Evolutionary conservation across 2,329 filamentous ascomycete species (phyloP).

Genomic region (Metarhizium album): DNA sequence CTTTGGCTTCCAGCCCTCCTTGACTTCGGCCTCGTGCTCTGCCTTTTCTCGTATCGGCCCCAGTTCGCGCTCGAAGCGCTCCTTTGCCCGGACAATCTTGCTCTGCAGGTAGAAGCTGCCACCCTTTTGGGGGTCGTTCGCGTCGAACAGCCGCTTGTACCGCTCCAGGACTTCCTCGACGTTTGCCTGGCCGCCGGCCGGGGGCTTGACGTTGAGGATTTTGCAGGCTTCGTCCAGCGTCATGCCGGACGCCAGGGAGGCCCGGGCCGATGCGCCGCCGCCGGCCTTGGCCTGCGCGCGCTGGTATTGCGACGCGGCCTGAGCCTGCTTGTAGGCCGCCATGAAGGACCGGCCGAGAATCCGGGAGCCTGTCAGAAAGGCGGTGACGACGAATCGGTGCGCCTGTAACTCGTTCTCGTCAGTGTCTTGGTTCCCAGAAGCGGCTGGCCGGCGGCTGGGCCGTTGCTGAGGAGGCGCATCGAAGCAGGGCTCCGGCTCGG

Average conservation of each 20-base stretch:
- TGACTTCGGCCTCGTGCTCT: constrained; percentile 64
- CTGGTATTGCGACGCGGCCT: constrained; percentile 74
- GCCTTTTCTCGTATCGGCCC: constrained; percentile 59
- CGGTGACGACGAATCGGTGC: constrained; percentile 80
- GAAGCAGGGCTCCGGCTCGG: background rate
- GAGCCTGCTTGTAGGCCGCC: constrained; percentile 92
- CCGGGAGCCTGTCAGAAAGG: constrained; percentile 80
- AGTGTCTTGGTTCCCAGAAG: background rate
- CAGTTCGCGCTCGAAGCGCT: constrained; percentile 83
- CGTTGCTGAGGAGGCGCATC: background rate
- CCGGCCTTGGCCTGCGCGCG: constrained; percentile 57
- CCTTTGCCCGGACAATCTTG: constrained; percentile 84
- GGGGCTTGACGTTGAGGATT: constrained; percentile 91
- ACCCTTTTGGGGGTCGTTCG: constrained; percentile 89
- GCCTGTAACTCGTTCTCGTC: constrained; percentile 44
- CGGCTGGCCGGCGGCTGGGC: background rate
- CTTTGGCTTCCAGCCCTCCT: constrained; percentile 89
- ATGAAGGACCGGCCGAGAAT: constrained; percentile 87
- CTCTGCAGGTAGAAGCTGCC: constrained; percentile 98
- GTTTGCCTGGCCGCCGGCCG: constrained; percentile 60
- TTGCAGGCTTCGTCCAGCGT: constrained; percentile 94
- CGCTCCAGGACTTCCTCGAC: constrained; percentile 70
- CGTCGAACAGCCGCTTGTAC: constrained; percentile 91
- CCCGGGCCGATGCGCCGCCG: constrained; percentile 42
- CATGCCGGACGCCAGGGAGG: constrained; percentile 57